phyloP scores from a whole-genome alignment of 768 basidiomycete genomes.

The Tylopilus sp. region DNA sequence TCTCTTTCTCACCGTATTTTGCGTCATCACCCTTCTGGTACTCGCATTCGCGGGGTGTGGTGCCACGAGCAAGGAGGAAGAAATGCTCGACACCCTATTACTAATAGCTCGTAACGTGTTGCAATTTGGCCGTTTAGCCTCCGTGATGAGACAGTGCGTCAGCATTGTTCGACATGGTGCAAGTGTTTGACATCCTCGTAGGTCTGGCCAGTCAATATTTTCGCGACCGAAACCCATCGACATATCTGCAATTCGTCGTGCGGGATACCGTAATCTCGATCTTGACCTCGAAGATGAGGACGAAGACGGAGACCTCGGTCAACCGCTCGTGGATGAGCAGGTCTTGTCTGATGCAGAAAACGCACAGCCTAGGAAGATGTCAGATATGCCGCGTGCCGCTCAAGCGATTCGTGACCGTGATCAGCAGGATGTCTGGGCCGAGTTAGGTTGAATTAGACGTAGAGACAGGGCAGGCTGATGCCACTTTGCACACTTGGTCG shows the following conservation, averaged over 20 bases:
- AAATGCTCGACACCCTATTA: constrained; percentile 87
- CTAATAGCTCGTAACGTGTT: constrained; percentile 91
- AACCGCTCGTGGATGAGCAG: constrained; percentile 56
- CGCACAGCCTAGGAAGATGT: constrained; percentile 29
- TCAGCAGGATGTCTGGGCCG: constrained; percentile 69
- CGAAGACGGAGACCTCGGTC: constrained; percentile 47
- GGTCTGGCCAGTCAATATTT: constrained; percentile 88
- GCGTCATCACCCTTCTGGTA: constrained; percentile 83
- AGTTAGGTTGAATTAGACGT: constrained; percentile 41
- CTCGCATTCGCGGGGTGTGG: constrained; percentile 87
- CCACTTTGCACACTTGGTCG: neutral
- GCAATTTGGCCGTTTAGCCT: constrained; percentile 87
- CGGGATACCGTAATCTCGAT: constrained; percentile 61
- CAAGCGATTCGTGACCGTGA: constrained; percentile 57
- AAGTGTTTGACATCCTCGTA: constrained; percentile 27
- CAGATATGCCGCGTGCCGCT: constrained; percentile 60
- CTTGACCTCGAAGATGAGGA: constrained; percentile 69
- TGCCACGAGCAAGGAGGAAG: constrained; percentile 84
- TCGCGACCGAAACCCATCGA: constrained; percentile 84
- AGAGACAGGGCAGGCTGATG: neutral
- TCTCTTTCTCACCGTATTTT: constrained; percentile 84
- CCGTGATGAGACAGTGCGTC: constrained; percentile 90
- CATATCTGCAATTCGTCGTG: constrained; percentile 64
- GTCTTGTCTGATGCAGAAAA: constrained; percentile 62
- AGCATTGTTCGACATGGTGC: constrained; percentile 3